Conservation (phyloP, 495 filamentous ascomycete species). For the Talaromyces proteolyticus region DNA sequence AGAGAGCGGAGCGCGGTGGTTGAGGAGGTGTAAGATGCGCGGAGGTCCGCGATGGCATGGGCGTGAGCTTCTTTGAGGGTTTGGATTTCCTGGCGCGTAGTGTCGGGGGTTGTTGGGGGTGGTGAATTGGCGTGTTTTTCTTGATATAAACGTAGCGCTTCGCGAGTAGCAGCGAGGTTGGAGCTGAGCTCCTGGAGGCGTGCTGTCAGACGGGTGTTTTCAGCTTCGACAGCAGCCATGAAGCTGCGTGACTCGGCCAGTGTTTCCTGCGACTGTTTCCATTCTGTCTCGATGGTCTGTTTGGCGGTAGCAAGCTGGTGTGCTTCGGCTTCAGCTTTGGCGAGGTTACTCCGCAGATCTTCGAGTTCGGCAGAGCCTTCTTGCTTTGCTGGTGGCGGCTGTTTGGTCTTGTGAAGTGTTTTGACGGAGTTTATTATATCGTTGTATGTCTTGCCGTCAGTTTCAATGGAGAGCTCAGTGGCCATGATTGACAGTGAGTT, state of each 20-base stretch:
- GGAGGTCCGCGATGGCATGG: conserved; percentile 30
- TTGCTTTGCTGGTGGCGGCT: conserved; percentile 7
- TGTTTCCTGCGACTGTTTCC: conserved; percentile 27
- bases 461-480: conserved; percentile 29
- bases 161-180: conserved; percentile 24
- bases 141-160: conserved; percentile 26
- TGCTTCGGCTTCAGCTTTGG: conserved; percentile 22
- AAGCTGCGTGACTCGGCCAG: conserved; percentile 34
- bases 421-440: conserved; percentile 39
- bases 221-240: conserved; percentile 38
- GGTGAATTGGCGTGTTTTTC: conserved; percentile 26
- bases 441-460: conserved; percentile 30
- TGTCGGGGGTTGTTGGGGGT: too few relatives aligned
- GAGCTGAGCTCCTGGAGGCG: conserved; percentile 28
- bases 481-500: conserved; percentile 35
- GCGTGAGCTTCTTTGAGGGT: conserved; percentile 33
- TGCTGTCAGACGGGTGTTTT: conserved; percentile 35
- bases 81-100: conserved; percentile 32
- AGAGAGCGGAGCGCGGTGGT: conserved; percentile 33
- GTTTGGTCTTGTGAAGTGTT: conserved; percentile 22
- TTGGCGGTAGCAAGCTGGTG: conserved; percentile 19
- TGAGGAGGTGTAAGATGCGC: conserved; percentile 36
- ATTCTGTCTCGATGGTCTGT: conserved; percentile 28
- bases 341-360: conserved; percentile 21
- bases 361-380: conserved; percentile 20